Evolutionary conservation across 306 rosid genomes (phyloP).

Genomic region (Sechiopsis laciniata): DNA sequence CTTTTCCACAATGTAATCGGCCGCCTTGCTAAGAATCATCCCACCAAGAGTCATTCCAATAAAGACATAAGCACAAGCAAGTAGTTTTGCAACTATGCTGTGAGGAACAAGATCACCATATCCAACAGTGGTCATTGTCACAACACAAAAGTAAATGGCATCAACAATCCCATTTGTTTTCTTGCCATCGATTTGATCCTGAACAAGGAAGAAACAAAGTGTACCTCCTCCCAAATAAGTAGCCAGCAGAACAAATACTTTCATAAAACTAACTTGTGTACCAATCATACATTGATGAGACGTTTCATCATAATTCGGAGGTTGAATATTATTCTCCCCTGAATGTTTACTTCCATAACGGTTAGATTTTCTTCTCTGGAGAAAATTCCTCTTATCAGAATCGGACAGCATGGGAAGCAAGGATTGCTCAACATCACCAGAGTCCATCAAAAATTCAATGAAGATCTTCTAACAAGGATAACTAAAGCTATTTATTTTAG

Average conservation of each 20-base stretch:
- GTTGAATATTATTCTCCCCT: slow-evolving; percentile 22
- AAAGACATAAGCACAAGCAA: slow-evolving; percentile 72
- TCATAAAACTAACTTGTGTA: slow-evolving; percentile 36
- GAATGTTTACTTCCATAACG: slow-evolving; percentile 22
- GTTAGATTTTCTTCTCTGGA: slow-evolving; percentile 38
- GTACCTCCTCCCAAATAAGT: slow-evolving; percentile 62
- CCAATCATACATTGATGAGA: slow-evolving; percentile 12
- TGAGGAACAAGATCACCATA: slow-evolving; percentile 84
- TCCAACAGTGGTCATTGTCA: slow-evolving; percentile 86
- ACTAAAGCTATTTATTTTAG: slow-evolving; percentile 21
- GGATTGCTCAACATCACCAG: slow-evolving; percentile 42
- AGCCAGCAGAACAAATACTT: slow-evolving; percentile 36
- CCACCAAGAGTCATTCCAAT: slow-evolving; percentile 63
- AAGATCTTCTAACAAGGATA: slow-evolving; percentile 5
- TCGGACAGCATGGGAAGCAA: slow-evolving; percentile 42
- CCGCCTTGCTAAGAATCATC: slow-evolving; percentile 62
- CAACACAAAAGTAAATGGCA: slow-evolving; percentile 72
- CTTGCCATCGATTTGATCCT: slow-evolving; percentile 47
- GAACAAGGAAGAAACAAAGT: slow-evolving; percentile 52
- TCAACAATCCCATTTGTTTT: slow-evolving; percentile 63
- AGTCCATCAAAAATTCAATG: slow-evolving; percentile 39
- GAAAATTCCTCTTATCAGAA: slow-evolving; percentile 34
- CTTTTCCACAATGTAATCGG: slow-evolving; percentile 70
- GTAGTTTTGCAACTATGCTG: slow-evolving; percentile 51
- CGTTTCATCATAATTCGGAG: slow-evolving; percentile 25